phyloP scores from a whole-genome alignment of 2,329 filamentous ascomycete genomes.

The Aureobasidium vineae region DNA sequence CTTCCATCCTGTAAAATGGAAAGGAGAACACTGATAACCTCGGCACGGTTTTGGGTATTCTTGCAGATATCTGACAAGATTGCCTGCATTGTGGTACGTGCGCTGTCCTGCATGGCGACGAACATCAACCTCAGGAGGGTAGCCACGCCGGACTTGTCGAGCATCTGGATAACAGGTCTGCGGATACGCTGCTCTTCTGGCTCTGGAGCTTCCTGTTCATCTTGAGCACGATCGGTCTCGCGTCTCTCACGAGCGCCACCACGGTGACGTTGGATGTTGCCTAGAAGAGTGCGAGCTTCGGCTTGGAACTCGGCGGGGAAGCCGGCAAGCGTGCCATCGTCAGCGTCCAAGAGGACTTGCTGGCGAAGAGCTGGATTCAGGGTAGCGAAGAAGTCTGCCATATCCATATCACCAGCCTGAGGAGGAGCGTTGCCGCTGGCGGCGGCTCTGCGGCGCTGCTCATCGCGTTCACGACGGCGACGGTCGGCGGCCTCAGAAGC shows the following conservation, averaged over 20 bases:
- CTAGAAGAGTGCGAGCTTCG: conserved; percentile 73
- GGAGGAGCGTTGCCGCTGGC: conserved; percentile 50
- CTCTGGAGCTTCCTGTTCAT: conserved; percentile 21
- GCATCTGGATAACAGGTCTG: conserved; percentile 87
- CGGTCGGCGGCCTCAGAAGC: conserved; percentile 88
- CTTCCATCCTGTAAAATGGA: conserved; percentile 96
- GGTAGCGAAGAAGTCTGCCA: conserved; percentile 87
- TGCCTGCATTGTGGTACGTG: conserved; percentile 77
- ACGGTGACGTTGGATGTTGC: conserved; percentile 43
- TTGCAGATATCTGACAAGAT: conserved; percentile 91
- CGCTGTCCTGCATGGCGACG: conserved; percentile 84
- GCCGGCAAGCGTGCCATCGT: conserved; percentile 79
- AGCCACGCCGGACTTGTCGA: conserved; percentile 92
- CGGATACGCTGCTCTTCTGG: conserved; percentile 32
- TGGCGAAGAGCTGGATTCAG: conserved; percentile 81
- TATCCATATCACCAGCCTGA: conserved; percentile 77
- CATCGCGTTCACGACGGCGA: conserved; percentile 81
- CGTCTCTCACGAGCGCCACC: conserved; percentile 19
- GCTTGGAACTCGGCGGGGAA: conserved; percentile 82
- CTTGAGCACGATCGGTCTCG: conserved; percentile 28
- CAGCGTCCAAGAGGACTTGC: conserved; percentile 86
- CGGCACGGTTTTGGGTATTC: conserved; percentile 92
- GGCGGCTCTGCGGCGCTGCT: conserved; percentile 66
- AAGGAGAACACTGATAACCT: conserved; percentile 88
- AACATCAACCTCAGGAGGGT: conserved; percentile 99